Evolutionary conservation across 495 filamentous ascomycete genomes (phyloP).

Genomic region (Hyaloscypha bicolor): DNA sequence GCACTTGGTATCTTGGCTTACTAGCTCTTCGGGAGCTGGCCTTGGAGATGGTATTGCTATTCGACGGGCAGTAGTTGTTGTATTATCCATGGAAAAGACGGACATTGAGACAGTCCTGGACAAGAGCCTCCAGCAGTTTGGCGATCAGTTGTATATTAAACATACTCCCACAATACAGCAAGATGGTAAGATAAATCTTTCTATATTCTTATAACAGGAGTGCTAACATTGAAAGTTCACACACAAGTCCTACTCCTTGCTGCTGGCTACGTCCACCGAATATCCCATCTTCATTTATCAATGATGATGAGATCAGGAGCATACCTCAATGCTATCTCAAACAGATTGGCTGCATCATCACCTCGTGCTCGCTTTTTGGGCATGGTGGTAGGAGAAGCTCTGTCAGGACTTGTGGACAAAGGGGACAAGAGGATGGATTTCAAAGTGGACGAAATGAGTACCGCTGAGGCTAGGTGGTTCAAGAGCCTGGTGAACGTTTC

Average conservation of each 20-base stretch:
- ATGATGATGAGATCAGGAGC: constrained; percentile 67
- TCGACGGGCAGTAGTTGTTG: constrained; percentile 66
- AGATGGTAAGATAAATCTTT: constrained; percentile 60
- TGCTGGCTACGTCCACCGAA: constrained; percentile 73
- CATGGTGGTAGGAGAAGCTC: constrained; percentile 82
- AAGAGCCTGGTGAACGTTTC: constrained; percentile 61
- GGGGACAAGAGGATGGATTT: constrained; percentile 75
- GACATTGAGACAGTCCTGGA: constrained; percentile 61
- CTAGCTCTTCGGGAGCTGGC: constrained; percentile 63
- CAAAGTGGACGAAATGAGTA: constrained; percentile 75
- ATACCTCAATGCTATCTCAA: constrained; percentile 81
- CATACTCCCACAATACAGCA: constrained; percentile 82
- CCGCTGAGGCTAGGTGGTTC: constrained; percentile 77
- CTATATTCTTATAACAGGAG: neutral
- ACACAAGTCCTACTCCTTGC: constrained; percentile 77
- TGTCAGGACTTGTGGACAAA: constrained; percentile 81
- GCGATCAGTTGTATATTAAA: constrained; percentile 83
- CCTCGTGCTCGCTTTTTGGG: constrained; percentile 78
- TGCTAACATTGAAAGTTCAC: constrained; percentile 52
- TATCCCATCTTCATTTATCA: constrained; percentile 58
- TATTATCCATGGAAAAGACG: constrained; percentile 54
- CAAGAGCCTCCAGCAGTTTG: constrained; percentile 71
- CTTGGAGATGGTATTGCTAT: constrained; percentile 62
- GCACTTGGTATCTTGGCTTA: constrained; percentile 70
- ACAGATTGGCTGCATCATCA: constrained; percentile 78